These are phyloP conservation scores for Glebionis coronaria DNA, from an alignment of 129 eudicot genomes.

Conservation along the genomic window DNA sequence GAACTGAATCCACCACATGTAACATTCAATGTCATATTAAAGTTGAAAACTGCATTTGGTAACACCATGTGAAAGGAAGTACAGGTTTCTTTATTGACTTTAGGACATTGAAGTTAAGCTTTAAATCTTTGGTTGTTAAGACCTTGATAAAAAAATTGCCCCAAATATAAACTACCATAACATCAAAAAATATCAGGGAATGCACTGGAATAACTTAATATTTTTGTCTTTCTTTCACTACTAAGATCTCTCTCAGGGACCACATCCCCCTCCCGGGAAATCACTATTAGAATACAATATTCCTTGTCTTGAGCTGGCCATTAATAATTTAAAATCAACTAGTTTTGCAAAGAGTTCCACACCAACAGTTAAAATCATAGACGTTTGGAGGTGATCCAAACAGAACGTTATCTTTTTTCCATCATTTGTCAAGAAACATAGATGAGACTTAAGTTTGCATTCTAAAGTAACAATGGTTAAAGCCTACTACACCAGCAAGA, in stretches of 20 bases:
- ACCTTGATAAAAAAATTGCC: conserved; percentile 10
- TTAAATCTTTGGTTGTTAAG: conserved; percentile 24
- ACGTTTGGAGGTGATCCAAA: background rate
- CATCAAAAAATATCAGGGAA: background rate
- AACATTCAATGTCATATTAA: conserved; percentile 5
- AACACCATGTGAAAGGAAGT: conserved; percentile 22
- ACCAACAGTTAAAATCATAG: conserved; percentile 10
- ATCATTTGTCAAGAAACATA: background rate
- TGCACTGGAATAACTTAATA: background rate
- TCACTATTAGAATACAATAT: no score
- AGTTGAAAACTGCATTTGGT: background rate
- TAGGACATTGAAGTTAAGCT: conserved; percentile 19
- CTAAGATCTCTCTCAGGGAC: background rate
- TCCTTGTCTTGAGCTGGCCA: no score
- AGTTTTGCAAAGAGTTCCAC: background rate
- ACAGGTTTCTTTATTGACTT: conserved; percentile 22
- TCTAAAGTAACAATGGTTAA: background rate
- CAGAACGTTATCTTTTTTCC: no score
- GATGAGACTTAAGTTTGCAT: background rate
- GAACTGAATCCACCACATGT: conserved; percentile 2
- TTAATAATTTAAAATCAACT: no score
- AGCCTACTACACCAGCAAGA: no score
- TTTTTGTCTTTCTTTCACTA: background rate
- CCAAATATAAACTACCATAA: background rate
- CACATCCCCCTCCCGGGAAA: background rate